A percentile compares a stretch with the other conserved stretches of the same genome.
These are phyloP conservation scores for Raddia distichophylla DNA, from an alignment of 176 grass and related monocot species.

Conservation along the genomic window DNA sequence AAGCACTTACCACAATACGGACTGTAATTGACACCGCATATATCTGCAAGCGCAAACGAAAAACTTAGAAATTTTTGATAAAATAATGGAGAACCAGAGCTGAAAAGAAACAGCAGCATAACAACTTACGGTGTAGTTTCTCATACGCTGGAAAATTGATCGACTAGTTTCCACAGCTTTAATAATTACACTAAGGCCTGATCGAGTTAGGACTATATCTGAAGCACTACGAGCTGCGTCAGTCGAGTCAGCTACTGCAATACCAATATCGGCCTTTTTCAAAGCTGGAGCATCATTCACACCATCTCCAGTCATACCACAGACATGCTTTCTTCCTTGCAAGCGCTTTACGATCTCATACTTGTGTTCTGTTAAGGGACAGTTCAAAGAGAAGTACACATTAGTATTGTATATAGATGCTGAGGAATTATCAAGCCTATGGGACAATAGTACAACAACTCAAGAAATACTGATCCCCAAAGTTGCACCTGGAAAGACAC, in stretches of 20 bases:
- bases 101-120: neutral
- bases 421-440: neutral
- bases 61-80: conserved; percentile 18
- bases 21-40: conserved; percentile 97
- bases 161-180: conserved; percentile 91
- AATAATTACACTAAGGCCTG: conserved; percentile 90
- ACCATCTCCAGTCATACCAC: conserved; percentile 94
- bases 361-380: conserved; percentile 73
- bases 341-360: conserved; percentile 92
- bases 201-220: conserved; percentile 89
- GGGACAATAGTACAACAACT: neutral
- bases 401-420: conserved; percentile 19
- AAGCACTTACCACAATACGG: conserved; percentile 84
- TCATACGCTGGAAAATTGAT: conserved; percentile 96
- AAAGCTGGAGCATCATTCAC: conserved; percentile 93
- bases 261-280: conserved; percentile 95
- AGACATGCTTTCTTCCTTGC: conserved; percentile 91
- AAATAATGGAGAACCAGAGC: neutral
- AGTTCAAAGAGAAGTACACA: neutral
- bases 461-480: neutral
- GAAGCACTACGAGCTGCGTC: conserved; percentile 87
- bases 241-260: conserved; percentile 86
- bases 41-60: conserved; percentile 59
- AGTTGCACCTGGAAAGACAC: conserved; percentile 80
- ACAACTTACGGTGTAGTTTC: conserved; percentile 79